These are phyloP conservation scores for Neurospora sublineolata DNA, from an alignment of 495 filamentous ascomycete species.

Conservation along the genomic window DNA sequence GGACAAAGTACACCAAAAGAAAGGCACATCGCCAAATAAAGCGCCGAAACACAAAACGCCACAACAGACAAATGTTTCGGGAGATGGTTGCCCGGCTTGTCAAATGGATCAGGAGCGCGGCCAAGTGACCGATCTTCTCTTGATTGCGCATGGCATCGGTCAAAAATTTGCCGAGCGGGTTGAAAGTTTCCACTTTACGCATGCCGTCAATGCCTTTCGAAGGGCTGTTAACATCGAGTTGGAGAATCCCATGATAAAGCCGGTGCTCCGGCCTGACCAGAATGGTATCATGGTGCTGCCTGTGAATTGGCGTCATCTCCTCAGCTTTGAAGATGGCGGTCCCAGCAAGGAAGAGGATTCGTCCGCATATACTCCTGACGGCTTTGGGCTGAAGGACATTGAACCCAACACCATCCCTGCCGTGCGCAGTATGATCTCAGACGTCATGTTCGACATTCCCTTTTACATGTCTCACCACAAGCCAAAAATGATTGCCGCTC, in stretches of 20 bases:
- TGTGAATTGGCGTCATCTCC: conserved; percentile 76
- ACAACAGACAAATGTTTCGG: not conserved
- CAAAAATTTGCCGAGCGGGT: conserved; percentile 94
- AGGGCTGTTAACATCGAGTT: conserved; percentile 78
- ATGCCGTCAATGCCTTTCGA: conserved; percentile 86
- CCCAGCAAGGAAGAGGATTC: conserved; percentile 37
- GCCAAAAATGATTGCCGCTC: conserved; percentile 81
- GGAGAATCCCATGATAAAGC: conserved; percentile 57
- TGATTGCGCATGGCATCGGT: conserved; percentile 91
- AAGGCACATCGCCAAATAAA: conserved; percentile 27
- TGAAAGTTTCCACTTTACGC: conserved; percentile 94
- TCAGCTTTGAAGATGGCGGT: conserved; percentile 72
- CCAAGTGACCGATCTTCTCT: conserved; percentile 71
- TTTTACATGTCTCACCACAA: conserved; percentile 96
- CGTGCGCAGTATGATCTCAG: conserved; percentile 79
- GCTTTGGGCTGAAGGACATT: conserved; percentile 77
- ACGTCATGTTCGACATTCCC: conserved; percentile 95
- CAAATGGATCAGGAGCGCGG: conserved; percentile 51
- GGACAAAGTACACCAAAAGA: conserved; percentile 55
- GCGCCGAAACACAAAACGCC: conserved; percentile 23
- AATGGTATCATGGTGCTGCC: conserved; percentile 47
- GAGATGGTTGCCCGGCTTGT: conserved; percentile 33
- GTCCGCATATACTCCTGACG: conserved; percentile 37
- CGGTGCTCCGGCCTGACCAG: conserved; percentile 55
- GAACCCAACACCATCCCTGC: conserved; percentile 83